phyloP scores from a whole-genome alignment of 495 filamentous ascomycete species.

The Podospora bellae-mahoneyi region DNA sequence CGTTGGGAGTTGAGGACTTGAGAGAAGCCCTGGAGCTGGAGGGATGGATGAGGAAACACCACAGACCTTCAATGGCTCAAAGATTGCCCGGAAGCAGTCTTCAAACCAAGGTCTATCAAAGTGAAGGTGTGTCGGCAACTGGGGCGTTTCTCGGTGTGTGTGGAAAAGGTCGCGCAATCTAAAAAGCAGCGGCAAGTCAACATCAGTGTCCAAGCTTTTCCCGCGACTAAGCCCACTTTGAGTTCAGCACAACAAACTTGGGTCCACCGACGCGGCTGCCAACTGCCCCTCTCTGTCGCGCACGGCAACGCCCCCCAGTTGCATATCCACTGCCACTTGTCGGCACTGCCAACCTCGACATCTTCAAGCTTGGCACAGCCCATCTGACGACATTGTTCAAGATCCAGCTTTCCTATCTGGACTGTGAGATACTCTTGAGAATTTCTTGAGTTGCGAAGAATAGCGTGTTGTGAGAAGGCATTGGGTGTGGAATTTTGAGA shows the following conservation, averaged over 20 bases:
- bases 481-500: background rate
- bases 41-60: background rate
- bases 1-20: background rate
- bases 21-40: background rate
- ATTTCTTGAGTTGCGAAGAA: background rate
- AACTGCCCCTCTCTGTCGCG: conserved; percentile 26
- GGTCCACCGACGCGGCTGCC: conserved; percentile 34
- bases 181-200: conserved; percentile 10
- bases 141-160: background rate
- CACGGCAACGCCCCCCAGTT: conserved; percentile 30
- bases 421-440: conserved; percentile 1
- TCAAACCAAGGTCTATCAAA: background rate
- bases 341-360: conserved; percentile 15
- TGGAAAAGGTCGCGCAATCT: conserved; percentile 25
- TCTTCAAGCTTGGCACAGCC: conserved; percentile 6
- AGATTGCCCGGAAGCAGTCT: background rate
- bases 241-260: conserved; percentile 30
- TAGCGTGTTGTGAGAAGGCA: background rate
- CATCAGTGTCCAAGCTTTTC: conserved; percentile 25
- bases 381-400: conserved; percentile 5
- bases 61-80: background rate
- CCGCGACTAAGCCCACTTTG: conserved; percentile 30
- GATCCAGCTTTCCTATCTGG: background rate
- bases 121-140: background rate
- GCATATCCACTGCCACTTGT: conserved; percentile 5